Evolutionary conservation across 2,329 filamentous ascomycete species (phyloP).

Genomic region (Phyllosticta citribraziliensis): DNA sequence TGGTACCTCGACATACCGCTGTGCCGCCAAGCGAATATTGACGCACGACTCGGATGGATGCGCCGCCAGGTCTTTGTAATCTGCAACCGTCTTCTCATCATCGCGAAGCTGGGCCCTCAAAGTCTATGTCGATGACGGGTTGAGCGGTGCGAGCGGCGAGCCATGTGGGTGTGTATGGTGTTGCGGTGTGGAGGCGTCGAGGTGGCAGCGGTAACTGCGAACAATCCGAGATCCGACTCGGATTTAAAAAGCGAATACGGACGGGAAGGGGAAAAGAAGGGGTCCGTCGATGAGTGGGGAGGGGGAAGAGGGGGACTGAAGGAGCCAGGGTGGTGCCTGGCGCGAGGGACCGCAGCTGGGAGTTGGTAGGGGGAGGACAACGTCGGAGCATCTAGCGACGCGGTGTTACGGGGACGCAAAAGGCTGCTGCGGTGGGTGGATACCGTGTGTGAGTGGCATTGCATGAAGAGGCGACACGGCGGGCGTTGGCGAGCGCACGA

Average conservation of each 20-base stretch:
- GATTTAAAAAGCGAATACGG: not conserved
- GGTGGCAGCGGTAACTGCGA: not conserved
- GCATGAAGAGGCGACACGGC: not conserved
- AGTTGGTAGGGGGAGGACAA: not conserved
- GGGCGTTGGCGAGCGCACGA: not conserved
- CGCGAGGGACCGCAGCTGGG: not conserved
- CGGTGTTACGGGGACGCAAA: not conserved
- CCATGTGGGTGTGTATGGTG: not conserved
- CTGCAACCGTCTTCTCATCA: not conserved
- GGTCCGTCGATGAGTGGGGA: not conserved
- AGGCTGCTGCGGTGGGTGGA: not conserved
- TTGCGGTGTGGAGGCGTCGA: not conserved
- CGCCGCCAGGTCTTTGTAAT: not conserved
- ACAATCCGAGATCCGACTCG: not conserved
- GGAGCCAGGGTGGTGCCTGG: not conserved
- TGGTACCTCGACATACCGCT: not conserved
- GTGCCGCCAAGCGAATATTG: not conserved
- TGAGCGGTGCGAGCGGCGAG: not conserved
- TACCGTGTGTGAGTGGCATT: not conserved
- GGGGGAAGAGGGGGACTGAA: not conserved
- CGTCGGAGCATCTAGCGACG: not conserved
- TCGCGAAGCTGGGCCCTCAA: not conserved
- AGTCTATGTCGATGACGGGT: not conserved
- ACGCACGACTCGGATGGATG: not conserved
- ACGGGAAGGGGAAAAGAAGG: not conserved